Base-by-base conservation (phyloP, 139 green algal species). In the Volvox africanus region DNA sequence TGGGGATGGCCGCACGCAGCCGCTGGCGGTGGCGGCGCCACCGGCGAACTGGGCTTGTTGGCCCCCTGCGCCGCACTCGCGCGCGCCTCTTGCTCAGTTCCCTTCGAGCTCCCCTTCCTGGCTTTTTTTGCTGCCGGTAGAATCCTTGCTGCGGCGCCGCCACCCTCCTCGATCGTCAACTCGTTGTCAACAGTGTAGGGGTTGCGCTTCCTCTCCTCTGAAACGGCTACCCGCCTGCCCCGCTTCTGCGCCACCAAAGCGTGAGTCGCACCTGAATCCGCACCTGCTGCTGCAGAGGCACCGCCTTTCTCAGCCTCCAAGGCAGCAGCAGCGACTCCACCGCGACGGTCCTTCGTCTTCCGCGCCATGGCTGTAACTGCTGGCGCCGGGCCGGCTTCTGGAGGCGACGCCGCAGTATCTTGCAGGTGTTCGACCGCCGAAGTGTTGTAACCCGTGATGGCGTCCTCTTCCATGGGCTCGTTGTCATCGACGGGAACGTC, bases 341-440 rank as follows among this genome's bases (percentile, higher is more conserved):
- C 71, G 2, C 26, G 71, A 33, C 71, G 26, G 26, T 33, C 55
- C 61, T 87, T 76, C 2, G 78, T 13, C n/a, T 13, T 30, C 55
- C 0, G 55, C 80, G 55, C 21, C 61, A 24, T 28, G 21, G 65
- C 21, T 28, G 65, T 24, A 2, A 28, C 9, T 12, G n/a, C 19
- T 33, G 83, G 32, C 67, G 35, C 33, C 68, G 37, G 16, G 68
- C n/a, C 26, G 67, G 16, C 84, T 0, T 28, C 84, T n/a, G 37
- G 67, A 50, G 86, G 86, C 73, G 86, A 90, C 44, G 86, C 86
- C 20, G 86, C 86, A 0, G 86, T 90, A 44, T 90, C 86, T 30
- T 90, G n/a, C 50, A 83, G 50, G 17, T 55, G 12, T 6, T 32
- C 71, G 1, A 33, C 44, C 24, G 44, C 73, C 50, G 50, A 35